A percentile compares a stretch with the other conserved stretches of the same genome.
phyloP scores from a whole-genome alignment of 257 asterid genomes.

The Lithospermum erythrorhizon region DNA sequence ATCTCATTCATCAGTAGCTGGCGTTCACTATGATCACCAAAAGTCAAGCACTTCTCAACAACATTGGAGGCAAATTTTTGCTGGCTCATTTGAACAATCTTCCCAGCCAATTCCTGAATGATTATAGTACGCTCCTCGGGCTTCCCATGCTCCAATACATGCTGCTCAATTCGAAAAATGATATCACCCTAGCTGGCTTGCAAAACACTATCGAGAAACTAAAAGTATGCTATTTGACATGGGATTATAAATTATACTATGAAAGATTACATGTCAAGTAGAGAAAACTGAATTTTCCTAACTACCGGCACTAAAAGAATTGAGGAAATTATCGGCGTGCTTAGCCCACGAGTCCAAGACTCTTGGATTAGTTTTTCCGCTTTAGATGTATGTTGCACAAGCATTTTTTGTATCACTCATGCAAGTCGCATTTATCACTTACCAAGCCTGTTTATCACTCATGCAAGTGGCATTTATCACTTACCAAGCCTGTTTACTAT shows the following conservation, averaged over 20 bases:
- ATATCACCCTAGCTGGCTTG: neutral
- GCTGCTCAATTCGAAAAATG: neutral
- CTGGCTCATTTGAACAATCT: constrained; percentile 26
- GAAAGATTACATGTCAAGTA: no score
- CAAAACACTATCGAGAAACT: neutral
- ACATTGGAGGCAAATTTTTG: constrained; percentile 25
- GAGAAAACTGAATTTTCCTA: neutral
- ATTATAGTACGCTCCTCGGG: constrained; percentile 24
- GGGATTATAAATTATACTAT: neutral
- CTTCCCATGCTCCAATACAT: constrained; percentile 22
- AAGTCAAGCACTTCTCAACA: constrained; percentile 23
- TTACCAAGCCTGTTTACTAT: no score
- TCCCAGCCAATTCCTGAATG: constrained; percentile 24
- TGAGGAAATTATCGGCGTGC: neutral
- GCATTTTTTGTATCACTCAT: no score
- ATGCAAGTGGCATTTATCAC: neutral
- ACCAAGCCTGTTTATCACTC: no score
- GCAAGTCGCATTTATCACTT: neutral
- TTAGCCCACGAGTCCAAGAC: no score
- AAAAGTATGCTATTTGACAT: neutral
- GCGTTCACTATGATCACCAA: constrained; percentile 20
- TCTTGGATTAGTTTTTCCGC: no score
- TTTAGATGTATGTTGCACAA: neutral
- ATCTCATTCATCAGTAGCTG: constrained; percentile 25
- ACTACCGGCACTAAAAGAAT: neutral